phyloP scores from a whole-genome alignment of 768 basidiomycete species.

The Porpolomopsis calyptriformis region DNA sequence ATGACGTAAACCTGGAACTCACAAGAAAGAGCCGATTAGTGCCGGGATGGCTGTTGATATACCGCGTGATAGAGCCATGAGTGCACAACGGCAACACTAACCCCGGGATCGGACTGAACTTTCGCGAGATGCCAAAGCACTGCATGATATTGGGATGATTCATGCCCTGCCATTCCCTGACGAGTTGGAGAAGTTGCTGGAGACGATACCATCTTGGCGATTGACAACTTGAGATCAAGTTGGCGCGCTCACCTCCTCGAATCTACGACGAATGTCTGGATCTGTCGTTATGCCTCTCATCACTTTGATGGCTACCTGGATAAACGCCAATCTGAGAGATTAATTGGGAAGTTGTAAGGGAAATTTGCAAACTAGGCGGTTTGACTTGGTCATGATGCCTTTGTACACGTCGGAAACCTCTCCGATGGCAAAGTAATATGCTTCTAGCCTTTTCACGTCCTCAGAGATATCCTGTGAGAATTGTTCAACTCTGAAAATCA shows the following conservation, averaged over 20 bases:
- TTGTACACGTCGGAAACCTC: slow-evolving; percentile 10
- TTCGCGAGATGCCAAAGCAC: slow-evolving; percentile 2
- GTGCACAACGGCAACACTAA: slow-evolving; percentile 3
- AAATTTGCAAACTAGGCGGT: too few relatives aligned
- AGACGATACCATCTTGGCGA: not conserved
- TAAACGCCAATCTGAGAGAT: not conserved
- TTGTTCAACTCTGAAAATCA: not conserved
- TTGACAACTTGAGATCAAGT: not conserved
- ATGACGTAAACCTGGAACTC: not conserved
- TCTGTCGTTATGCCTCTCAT: slow-evolving; percentile 1
- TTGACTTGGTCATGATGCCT: not conserved
- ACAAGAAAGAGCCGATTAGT: not conserved
- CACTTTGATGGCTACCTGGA: slow-evolving; percentile 3
- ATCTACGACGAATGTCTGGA: not conserved
- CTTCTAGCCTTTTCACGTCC: not conserved
- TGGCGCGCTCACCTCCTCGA: not conserved
- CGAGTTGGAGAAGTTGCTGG: not conserved
- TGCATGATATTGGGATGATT: slow-evolving; percentile 4
- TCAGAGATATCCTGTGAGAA: not conserved
- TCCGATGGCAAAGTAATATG: slow-evolving; percentile 6
- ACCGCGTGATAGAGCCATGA: slow-evolving; percentile 2
- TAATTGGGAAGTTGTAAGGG: too few relatives aligned
- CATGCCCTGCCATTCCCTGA: slow-evolving; percentile 1
- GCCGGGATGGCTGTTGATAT: not conserved
- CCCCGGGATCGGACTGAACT: slow-evolving; percentile 1